phyloP scores from a whole-genome alignment of 1,139 yeast genomes.

The Trichomonascaceae sp. region DNA sequence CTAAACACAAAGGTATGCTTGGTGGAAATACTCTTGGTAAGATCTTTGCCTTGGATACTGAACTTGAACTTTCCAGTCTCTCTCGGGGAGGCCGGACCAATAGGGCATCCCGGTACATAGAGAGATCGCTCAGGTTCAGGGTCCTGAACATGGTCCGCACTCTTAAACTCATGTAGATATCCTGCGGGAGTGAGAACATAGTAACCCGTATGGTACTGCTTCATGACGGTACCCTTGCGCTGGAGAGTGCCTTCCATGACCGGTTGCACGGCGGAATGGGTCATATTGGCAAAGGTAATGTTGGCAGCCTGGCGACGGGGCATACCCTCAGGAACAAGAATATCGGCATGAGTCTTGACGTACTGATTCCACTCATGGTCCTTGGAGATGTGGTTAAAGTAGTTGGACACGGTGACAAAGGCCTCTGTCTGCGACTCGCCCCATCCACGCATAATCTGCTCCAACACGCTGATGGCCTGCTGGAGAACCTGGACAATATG shows the following conservation, averaged over 20 bases:
- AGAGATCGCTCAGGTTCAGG: constrained; percentile 33
- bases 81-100: constrained; percentile 27
- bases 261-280: constrained; percentile 31
- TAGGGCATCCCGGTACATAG: constrained; percentile 33
- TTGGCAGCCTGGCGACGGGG: constrained; percentile 28
- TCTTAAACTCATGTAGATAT: constrained; percentile 34
- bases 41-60: constrained; percentile 33
- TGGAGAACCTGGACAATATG: constrained; percentile 33
- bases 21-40: constrained; percentile 22
- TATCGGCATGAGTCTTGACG: constrained; percentile 18
- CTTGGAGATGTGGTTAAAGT: constrained; percentile 25
- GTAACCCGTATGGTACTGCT: constrained; percentile 30
- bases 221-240: constrained; percentile 31
- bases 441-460: constrained; percentile 21
- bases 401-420: constrained; percentile 20
- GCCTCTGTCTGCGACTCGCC: constrained; percentile 19
- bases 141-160: constrained; percentile 29
- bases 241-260: constrained; percentile 34
- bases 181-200: constrained; percentile 35
- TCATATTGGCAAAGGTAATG: constrained; percentile 29
- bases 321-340: constrained; percentile 23
- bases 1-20: constrained; percentile 32
- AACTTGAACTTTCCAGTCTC: constrained; percentile 30
- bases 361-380: constrained; percentile 36
- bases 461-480: constrained; percentile 25